Evolutionary conservation across 2,329 filamentous ascomycete species (phyloP).

Genomic region (Penicillium oxalicum): DNA sequence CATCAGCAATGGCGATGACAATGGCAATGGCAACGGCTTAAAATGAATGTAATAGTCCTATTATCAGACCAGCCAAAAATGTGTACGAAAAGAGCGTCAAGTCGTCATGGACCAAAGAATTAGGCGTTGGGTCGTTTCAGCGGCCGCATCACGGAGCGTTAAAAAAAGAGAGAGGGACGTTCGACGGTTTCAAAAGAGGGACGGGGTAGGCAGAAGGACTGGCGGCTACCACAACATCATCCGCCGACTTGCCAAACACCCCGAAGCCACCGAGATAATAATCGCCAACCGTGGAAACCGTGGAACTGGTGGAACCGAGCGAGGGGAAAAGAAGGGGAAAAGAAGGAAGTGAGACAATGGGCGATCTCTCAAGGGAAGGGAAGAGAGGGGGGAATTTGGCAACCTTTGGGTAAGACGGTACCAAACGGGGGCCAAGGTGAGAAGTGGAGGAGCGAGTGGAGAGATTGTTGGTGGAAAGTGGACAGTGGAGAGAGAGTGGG

Average conservation of each 20-base stretch:
- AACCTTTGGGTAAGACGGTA: not conserved
- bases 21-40: too few species aligned
- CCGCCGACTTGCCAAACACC: not conserved
- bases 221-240: constrained; percentile 19
- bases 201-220: constrained; percentile 24
- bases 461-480: too few species aligned
- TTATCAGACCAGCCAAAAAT: too few species aligned
- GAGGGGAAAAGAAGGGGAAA: constrained; percentile 28
- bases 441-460: too few species aligned
- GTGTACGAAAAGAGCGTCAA: constrained; percentile 23
- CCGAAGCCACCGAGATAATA: constrained; percentile 13
- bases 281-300: constrained; percentile 11
- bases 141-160: constrained; percentile 14
- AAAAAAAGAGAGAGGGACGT: constrained; percentile 16
- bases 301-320: constrained; percentile 17
- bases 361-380: constrained; percentile 6
- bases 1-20: not conserved
- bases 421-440: too few species aligned
- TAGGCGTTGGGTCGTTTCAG: constrained; percentile 16
- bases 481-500: not conserved
- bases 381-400: constrained; percentile 10
- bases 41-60: too few species aligned
- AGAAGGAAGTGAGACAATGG: constrained; percentile 9
- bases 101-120: constrained; percentile 16
- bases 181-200: constrained; percentile 24